Evolutionary conservation across 2,329 filamentous ascomycete species (phyloP).

Genomic region (Ophiostoma piceae): DNA sequence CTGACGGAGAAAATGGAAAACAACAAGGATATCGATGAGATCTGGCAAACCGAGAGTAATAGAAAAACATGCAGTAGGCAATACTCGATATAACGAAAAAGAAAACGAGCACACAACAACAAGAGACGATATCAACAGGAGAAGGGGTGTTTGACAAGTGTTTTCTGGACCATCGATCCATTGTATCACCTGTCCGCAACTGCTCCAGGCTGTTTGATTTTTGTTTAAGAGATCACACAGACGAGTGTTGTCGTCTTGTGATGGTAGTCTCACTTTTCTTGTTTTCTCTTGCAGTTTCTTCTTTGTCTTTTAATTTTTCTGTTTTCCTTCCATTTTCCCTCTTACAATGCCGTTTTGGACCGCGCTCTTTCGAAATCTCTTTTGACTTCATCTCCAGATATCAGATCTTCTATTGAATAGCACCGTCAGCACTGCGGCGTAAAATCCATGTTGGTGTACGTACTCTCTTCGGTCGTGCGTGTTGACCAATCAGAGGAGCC

Average conservation of each 20-base stretch:
- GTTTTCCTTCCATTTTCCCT: no score
- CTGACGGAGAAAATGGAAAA: background rate
- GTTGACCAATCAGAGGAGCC: background rate
- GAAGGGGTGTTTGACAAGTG: conserved; percentile 30
- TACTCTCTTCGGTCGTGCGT: background rate
- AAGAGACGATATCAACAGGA: conserved; percentile 18
- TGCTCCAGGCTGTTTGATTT: conserved; percentile 28
- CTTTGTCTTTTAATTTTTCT: background rate
- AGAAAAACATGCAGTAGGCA: no score
- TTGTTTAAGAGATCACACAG: conserved; percentile 24
- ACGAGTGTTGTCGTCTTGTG: background rate
- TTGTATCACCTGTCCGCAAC: conserved; percentile 31
- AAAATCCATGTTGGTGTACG: no score
- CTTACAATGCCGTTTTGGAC: no score
- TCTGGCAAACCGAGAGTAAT: background rate
- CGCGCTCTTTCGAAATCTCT: background rate
- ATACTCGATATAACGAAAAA: background rate
- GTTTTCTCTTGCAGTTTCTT: background rate
- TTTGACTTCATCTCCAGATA: background rate
- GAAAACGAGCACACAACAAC: background rate
- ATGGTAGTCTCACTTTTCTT: background rate
- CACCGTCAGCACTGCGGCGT: no score
- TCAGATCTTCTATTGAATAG: no score
- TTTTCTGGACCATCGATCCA: conserved; percentile 31
- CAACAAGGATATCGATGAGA: background rate